Conservation (phyloP, 352 stramenopile species). For the Phytophthora pseudosyringae region DNA sequence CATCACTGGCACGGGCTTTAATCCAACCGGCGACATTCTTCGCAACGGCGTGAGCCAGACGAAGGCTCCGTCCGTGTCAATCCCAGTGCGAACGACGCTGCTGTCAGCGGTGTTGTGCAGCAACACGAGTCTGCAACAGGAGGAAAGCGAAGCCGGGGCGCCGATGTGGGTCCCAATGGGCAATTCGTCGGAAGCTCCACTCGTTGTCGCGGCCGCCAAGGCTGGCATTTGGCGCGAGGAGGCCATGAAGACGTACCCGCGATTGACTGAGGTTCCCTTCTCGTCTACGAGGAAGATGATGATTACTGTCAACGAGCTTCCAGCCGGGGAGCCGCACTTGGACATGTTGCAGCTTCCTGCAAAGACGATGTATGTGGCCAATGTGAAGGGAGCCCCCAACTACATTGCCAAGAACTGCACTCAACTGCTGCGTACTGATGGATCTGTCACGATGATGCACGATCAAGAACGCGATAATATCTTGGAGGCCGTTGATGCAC, state of each 20-base stretch:
- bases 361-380: conserved; percentile 53
- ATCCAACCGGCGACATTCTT: conserved; percentile 62
- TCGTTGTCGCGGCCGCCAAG: conserved; percentile 71
- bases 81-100: conserved; percentile 53
- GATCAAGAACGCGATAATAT: conserved; percentile 43
- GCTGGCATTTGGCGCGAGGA: conserved; percentile 61
- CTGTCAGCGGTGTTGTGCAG: conserved; percentile 69
- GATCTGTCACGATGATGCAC: conserved; percentile 47
- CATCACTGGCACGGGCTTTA: conserved; percentile 61
- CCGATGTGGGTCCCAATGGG: conserved; percentile 62
- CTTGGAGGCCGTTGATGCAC: conserved; percentile 57
- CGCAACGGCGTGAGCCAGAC: conserved; percentile 47
- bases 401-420: conserved; percentile 70
- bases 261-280: conserved; percentile 92
- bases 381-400: conserved; percentile 76
- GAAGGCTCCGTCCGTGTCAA: conserved; percentile 43
- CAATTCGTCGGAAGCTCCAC: conserved; percentile 74
- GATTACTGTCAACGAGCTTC: conserved; percentile 74
- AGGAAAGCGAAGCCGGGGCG: conserved; percentile 46
- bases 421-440: conserved; percentile 52
- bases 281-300: conserved; percentile 95
- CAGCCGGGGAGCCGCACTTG: conserved; percentile 35
- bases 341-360: conserved; percentile 49
- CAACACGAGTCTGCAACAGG: conserved; percentile 72
- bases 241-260: conserved; percentile 55